Base-by-base conservation (phyloP, 225 moss, liverwort and hornwort genomes). In the Rhytidiadelphus loreus region DNA sequence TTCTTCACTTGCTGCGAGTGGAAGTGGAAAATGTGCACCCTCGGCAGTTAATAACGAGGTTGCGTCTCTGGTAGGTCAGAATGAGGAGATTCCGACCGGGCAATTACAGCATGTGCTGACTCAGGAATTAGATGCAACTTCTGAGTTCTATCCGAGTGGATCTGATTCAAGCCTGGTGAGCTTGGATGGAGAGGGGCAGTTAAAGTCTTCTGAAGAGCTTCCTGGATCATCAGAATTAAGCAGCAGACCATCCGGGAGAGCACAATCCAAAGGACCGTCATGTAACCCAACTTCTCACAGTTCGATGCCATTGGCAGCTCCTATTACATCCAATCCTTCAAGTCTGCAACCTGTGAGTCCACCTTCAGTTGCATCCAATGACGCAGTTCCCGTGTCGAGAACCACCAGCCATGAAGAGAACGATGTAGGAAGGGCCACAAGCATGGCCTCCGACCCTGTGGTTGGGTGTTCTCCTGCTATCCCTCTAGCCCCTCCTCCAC, bases 401-500 rank as follows among this genome's bases (percentile, higher is more conserved):
- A 73, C 60, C 46, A 71, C 57, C 84, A 70, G 69, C 39, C 85
- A 89, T 83, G 94, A 92, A 74, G 93, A 94, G 59, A 90, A 55
- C 33, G 94, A 93, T 62, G 46, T 65, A 82, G 87, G 83, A 84
- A 90, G 90, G 77, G 52, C 52, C n/a, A 50, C 89, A 41, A 68
- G 81, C 58, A 85, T 33, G 37, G 46, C 86, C 52, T 88, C 86
- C 24, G 91, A 90, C 23, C 73, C 91, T 80, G 85, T 65, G 78
- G 13, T 89, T 87, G 92, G 89, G 23, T 92, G 91, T 75, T 91
- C 93, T 35, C 88, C 90, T 77, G 32, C 89, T n/a, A 85, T 92
- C 71, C 93, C 92, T 89, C 84, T 84, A 66, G 91, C 94, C 75
- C 94, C 92, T 70, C 88, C 92, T 43, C 86, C 87, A 43, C 90